These are phyloP conservation scores for Lonicera japonica DNA, from an alignment of 129 eudicot species.

Conservation along the genomic window DNA sequence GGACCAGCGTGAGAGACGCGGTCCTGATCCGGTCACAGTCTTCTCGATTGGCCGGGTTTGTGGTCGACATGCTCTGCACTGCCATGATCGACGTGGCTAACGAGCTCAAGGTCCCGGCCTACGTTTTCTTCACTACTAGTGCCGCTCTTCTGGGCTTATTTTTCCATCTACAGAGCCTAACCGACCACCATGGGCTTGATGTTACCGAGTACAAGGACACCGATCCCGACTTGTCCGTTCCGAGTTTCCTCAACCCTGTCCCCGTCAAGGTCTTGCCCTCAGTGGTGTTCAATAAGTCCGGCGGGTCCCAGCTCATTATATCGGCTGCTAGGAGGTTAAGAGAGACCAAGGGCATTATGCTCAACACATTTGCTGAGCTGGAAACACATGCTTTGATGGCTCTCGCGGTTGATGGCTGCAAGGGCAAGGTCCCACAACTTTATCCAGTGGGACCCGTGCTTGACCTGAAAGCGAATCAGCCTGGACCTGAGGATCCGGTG, in stretches of 20 bases:
- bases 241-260: constrained; percentile 17
- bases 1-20: not conserved
- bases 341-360: constrained; percentile 24
- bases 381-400: constrained; percentile 14
- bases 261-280: constrained; percentile 13
- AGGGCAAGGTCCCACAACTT: not conserved
- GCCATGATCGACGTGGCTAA: constrained; percentile 42
- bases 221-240: constrained; percentile 5
- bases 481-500: not conserved
- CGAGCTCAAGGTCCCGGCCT: constrained; percentile 24
- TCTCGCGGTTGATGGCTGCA: not conserved
- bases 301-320: not conserved
- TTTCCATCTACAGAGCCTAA: constrained; percentile 10
- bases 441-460: not conserved
- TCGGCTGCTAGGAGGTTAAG: not conserved
- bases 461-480: not conserved
- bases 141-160: constrained; percentile 22
- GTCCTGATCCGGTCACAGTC: not conserved
- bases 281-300: not conserved
- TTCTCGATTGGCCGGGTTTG: constrained; percentile 20
- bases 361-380: constrained; percentile 22
- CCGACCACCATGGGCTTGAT: constrained; percentile 4
- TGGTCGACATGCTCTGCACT: constrained; percentile 30
- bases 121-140: constrained; percentile 22
- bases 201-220: constrained; percentile 14